phyloP scores from a whole-genome alignment of 2,329 filamentous ascomycete species.

The Clonostachys chloroleuca region DNA sequence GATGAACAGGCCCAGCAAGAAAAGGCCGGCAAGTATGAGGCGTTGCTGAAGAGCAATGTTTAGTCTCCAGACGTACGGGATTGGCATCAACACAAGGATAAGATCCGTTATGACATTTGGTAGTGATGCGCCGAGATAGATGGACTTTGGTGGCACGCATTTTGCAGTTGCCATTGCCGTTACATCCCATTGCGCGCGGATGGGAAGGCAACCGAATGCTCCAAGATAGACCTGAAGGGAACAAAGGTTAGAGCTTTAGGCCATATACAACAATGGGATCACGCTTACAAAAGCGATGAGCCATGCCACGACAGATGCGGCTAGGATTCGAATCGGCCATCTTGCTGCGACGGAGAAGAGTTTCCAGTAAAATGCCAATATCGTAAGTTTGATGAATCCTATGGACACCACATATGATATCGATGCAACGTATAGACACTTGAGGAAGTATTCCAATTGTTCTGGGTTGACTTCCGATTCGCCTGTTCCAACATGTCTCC shows the following conservation, averaged over 20 bases:
- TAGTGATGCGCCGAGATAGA: background rate
- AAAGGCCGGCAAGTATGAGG: background rate
- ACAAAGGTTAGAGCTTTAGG: background rate
- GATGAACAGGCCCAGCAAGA: background rate
- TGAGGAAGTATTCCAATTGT: background rate
- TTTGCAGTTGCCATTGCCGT: background rate
- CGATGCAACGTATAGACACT: background rate
- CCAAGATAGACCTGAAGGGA: background rate
- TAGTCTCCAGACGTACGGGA: background rate
- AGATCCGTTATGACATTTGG: background rate
- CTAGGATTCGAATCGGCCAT: background rate
- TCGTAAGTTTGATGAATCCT: background rate
- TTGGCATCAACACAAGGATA: background rate
- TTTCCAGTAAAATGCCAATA: background rate
- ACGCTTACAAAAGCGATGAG: background rate
- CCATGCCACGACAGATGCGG: background rate
- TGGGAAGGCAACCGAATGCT: constrained; percentile 1
- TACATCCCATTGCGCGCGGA: background rate
- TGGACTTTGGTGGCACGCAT: background rate
- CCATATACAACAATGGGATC: background rate
- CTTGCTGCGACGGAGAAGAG: background rate
- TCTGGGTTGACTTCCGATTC: background rate
- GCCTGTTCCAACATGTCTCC: background rate
- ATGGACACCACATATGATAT: background rate
- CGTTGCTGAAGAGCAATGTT: background rate